Evolutionary conservation across 2,329 filamentous ascomycete genomes (phyloP), one percentile per base, ranked within the genome.

Genomic region (Penicillium verrucosum): DNA sequence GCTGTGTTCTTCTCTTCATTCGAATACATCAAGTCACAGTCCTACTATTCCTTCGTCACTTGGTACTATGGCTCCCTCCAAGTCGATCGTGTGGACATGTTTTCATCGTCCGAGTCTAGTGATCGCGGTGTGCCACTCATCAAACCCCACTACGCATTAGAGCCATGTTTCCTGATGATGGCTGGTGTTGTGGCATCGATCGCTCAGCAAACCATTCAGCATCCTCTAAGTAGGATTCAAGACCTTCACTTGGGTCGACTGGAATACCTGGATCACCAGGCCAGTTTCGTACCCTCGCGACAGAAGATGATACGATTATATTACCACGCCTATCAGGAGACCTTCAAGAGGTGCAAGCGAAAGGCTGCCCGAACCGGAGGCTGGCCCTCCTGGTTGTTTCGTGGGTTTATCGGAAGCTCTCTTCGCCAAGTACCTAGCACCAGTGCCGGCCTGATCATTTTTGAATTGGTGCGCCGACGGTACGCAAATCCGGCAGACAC

Each of bases 1-100:
- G 85, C 81, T 2, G 70, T 84, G 16, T 88, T 88, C 73, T 88
- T 88, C 69, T 77, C 79, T 44, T 80, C 80, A 0, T 88, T 88
- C 60, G 85, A 88, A 68, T 85, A 80, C 32, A 74, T 87, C 65
- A 88, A 88, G 65, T 80, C 80, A 36, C 85, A 87, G 65, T 78
- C 75, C 18, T 87, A 86, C 68, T 86, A 86, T 69, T 77, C 75
- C 9, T 87, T 84, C 62, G 75, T 87, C 11, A 80, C 79, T n/a
- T 76, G 76, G 57, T 85, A 82, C 62, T 87, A 87, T 64, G 81
- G 81, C 23, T 71, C 70, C 16, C 64, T 75, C 29, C 68, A 65
- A 42, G 61, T 59, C 30, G 63, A 63, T 42, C 64, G 59, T 25
- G 62, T 72, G 46, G 71, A 68, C 36, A 63, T 55, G 47, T 59